A percentile compares a stretch with the other conserved stretches of the same genome.
Conservation (phyloP, 768 basidiomycete species). For the Lactarius sp. region DNA sequence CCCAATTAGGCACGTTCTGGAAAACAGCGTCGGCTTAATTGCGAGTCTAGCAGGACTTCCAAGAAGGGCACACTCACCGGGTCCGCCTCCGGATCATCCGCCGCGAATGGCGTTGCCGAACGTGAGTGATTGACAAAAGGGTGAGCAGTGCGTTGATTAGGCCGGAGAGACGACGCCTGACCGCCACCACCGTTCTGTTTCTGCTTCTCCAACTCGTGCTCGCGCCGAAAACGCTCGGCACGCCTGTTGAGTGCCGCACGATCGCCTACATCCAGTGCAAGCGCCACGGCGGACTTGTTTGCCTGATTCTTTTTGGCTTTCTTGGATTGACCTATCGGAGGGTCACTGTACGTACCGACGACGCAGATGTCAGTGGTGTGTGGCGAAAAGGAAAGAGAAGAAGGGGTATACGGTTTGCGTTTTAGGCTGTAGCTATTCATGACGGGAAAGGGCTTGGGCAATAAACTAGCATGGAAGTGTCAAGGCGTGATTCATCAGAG, state of each 20-base stretch:
- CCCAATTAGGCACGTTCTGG: constrained; percentile 96
- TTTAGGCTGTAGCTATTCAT: constrained; percentile 44
- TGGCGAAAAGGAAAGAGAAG: background rate
- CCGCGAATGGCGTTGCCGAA: constrained; percentile 46
- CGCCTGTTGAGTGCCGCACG: constrained; percentile 66
- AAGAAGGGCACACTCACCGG: constrained; percentile 45
- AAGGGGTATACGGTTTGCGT: constrained; percentile 57
- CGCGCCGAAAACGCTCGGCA: constrained; percentile 86
- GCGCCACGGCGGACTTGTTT: constrained; percentile 26
- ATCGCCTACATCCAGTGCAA: constrained; percentile 53
- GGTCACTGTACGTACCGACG: constrained; percentile 1
- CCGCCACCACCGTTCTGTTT: constrained; percentile 37
- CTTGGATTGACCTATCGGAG: constrained; percentile 32
- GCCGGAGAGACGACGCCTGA: constrained; percentile 33
- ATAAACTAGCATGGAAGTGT: constrained; percentile 39
- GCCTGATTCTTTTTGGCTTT: constrained; percentile 57
- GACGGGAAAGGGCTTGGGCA: constrained; percentile 52
- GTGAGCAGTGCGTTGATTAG: constrained; percentile 47
- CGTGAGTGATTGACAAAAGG: constrained; percentile 39
- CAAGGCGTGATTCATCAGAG: background rate
- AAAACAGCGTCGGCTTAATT: background rate
- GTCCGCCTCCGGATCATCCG: constrained; percentile 68
- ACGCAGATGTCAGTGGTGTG: background rate
- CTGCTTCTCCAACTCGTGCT: constrained; percentile 81
- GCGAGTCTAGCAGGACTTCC: background rate